A percentile compares a stretch with the other conserved stretches of the same genome.
Conservation (phyloP, 2,329 filamentous ascomycete genomes). For the Colletotrichum sp. region DNA sequence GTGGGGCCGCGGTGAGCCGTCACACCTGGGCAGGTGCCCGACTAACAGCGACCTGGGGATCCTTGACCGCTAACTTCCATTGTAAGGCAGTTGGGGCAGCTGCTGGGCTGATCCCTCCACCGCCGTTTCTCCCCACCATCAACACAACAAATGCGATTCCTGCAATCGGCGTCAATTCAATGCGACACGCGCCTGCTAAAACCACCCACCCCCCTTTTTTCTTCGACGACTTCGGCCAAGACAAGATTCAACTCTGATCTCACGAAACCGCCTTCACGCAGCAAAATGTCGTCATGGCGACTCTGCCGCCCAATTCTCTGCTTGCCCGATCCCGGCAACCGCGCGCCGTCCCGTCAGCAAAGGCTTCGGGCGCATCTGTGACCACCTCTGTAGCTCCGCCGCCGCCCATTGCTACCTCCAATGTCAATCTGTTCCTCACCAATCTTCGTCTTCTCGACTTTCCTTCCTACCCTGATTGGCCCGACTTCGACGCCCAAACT, state of each 20-base stretch:
- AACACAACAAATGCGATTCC: slow-evolving; percentile 18
- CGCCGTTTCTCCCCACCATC: slow-evolving; percentile 17
- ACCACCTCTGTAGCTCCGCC: slow-evolving; percentile 24
- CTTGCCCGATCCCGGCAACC: slow-evolving; percentile 31
- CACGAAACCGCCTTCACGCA: background rate
- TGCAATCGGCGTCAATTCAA: slow-evolving; percentile 1
- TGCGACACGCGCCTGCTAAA: background rate
- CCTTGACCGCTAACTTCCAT: background rate
- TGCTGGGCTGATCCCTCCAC: slow-evolving; percentile 17
- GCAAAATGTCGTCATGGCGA: slow-evolving; percentile 35
- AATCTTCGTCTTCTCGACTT: slow-evolving; percentile 86
- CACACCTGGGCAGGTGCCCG: background rate
- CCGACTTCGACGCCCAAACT: slow-evolving; percentile 70
- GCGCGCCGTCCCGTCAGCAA: slow-evolving; percentile 22
- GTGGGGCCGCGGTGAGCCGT: background rate
- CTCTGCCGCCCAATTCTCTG: slow-evolving; percentile 32
- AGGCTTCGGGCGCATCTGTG: slow-evolving; percentile 6
- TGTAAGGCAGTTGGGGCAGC: background rate
- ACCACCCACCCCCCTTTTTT: background rate
- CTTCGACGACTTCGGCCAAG: background rate
- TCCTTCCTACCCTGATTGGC: slow-evolving; percentile 80
- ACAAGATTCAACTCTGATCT: background rate
- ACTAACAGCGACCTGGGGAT: background rate
- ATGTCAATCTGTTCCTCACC: slow-evolving; percentile 74
- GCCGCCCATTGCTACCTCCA: slow-evolving; percentile 48